Evolutionary conservation across 805 yeast species (phyloP).

Genomic region (Lachancea kluyveri): DNA sequence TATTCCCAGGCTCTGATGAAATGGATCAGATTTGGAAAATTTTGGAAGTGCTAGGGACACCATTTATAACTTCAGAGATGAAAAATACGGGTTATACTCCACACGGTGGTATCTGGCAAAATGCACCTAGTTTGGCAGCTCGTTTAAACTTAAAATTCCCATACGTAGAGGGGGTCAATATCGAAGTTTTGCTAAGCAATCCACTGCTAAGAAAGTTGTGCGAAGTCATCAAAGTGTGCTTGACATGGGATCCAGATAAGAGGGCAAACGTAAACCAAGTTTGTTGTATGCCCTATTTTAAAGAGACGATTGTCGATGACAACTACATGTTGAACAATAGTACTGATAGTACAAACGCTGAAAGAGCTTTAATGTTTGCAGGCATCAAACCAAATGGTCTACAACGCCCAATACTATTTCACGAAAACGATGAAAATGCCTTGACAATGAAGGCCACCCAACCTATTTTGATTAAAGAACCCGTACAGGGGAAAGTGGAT

Average conservation of each 20-base stretch:
- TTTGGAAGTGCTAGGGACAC: constrained; percentile 67
- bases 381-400: neutral
- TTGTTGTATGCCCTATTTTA: constrained; percentile 49
- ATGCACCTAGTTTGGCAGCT: constrained; percentile 47
- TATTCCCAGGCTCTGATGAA: constrained; percentile 80
- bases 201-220: constrained; percentile 35
- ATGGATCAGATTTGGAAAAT: constrained; percentile 72
- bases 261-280: constrained; percentile 48
- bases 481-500: too few species aligned
- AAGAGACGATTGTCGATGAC: constrained; percentile 31
- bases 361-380: too few species aligned
- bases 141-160: constrained; percentile 56
- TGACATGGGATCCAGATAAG: constrained; percentile 75
- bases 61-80: constrained; percentile 33
- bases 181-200: constrained; percentile 41
- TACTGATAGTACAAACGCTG: neutral
- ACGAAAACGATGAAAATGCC: constrained; percentile 4
- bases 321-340: constrained; percentile 13
- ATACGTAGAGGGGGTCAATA: constrained; percentile 41
- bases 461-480: too few species aligned
- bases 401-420: neutral
- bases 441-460: neutral
- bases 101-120: constrained; percentile 71
- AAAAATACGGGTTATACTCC: constrained; percentile 32
- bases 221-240: constrained; percentile 39